Base-by-base conservation (phyloP, 2,329 filamentous ascomycete species). In the Phoma herbarum region DNA sequence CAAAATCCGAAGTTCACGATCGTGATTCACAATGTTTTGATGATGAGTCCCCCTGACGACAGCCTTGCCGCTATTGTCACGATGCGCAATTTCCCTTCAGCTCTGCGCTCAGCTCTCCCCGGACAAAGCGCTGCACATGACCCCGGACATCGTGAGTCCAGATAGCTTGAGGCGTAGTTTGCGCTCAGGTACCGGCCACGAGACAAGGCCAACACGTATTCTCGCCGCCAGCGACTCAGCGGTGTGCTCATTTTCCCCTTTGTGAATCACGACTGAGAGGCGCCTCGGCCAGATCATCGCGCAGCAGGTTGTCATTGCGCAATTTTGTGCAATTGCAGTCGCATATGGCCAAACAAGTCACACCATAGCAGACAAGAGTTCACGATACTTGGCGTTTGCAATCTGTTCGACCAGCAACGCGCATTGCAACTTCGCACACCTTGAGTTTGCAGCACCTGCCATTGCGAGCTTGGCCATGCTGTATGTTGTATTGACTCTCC, bases 111-210 rank as follows among this genome's bases (percentile, higher is more conserved):
- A 52, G 48, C 44, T 12, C 16, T 31, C 50, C 56, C 50, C 46
- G 31, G 56, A 54, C 39, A 46, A 41, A 33, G 37, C 41, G 43
- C 23, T 22, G 51, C 63, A 65, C 72, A 75, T 75, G 73, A 76
- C 71, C 72, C 71, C 63, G 70, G 67, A 56, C 70, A 76, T 76
- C 73, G 72, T 75, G 72, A 63, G 63, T 63, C 60, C 60, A 59
- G 62, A 60, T 65, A 59, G 46, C 33, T 29, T 52, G 37, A 55
- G 47, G 55, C 57, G 46, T 57, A 59, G 49, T 44, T 12, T 50
- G 52, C 44, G 57, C 52, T 57, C 53, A 57, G 58, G 46, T 57
- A 52, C 61, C 51, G 47, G 43, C 44, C 44, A 60, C 52, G 51
- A 60, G 57, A 59, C 56, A 43, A 16, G 16, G 35, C 28, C 39